A percentile compares a stretch with the other conserved stretches of the same genome.
Conservation (phyloP, 495 filamentous ascomycete genomes). For the Aspergillus avenaceus region DNA sequence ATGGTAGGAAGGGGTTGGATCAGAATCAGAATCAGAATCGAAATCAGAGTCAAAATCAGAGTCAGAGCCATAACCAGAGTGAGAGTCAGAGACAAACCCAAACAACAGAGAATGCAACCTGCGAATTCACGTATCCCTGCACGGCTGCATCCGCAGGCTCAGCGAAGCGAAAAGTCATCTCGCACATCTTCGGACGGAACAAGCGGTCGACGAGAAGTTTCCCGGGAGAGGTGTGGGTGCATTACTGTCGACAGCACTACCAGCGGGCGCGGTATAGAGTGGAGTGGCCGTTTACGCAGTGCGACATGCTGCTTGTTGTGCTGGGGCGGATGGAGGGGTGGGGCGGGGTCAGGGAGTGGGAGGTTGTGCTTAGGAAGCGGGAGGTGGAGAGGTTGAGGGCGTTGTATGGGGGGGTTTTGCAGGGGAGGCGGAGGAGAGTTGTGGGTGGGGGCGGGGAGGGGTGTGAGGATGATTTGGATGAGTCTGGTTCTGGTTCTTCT, state of each 20-base stretch:
- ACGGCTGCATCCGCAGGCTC: conserved; percentile 18
- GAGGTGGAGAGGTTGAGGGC: conserved; percentile 12
- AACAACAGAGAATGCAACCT: too few species aligned
- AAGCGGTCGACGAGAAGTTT: conserved; percentile 69
- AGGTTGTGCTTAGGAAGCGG: conserved; percentile 22
- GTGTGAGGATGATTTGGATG: conserved; percentile 10
- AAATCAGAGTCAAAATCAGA: too few species aligned
- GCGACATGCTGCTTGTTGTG: conserved; percentile 53
- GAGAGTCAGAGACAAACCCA: too few species aligned
- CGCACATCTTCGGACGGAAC: conserved; percentile 86
- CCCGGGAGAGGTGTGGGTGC: conserved; percentile 60
- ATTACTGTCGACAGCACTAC: conserved; percentile 81
- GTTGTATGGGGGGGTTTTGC: too few species aligned
- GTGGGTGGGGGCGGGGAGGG: conserved; percentile 11
- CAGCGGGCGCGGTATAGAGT: conserved; percentile 68
- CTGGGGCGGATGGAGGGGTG: conserved; percentile 56
- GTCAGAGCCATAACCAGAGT: too few species aligned
- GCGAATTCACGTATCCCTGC: conserved; percentile 29
- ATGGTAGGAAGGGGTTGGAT: too few species aligned
- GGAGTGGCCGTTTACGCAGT: conserved; percentile 56
- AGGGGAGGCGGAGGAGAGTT: conserved; percentile 4
- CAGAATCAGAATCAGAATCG: too few species aligned
- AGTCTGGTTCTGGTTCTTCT: too few species aligned
- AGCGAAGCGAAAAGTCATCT: conserved; percentile 67
- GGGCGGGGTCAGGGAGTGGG: conserved; percentile 43